Conservation (phyloP, 116 monocot genomes). For the Dioscorea cayenensis region DNA sequence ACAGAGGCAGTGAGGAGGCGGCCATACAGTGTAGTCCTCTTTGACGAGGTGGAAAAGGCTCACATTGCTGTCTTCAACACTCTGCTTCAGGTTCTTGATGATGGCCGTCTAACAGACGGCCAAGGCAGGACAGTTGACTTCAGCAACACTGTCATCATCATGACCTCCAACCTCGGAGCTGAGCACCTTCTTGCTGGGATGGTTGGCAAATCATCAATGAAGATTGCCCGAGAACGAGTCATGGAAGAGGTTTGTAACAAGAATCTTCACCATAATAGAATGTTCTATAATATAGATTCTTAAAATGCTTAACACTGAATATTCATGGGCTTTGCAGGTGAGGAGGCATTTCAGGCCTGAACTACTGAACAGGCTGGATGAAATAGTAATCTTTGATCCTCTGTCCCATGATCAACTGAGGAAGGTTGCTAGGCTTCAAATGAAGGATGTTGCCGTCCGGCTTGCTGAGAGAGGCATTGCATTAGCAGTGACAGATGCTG, state of each 20-base stretch:
- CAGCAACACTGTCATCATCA: conserved; percentile 74
- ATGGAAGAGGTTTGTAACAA: conserved; percentile 52
- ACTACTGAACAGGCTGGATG: conserved; percentile 69
- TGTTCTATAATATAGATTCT: background rate
- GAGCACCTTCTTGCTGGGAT: conserved; percentile 75
- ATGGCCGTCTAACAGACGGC: conserved; percentile 83
- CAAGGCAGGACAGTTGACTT: conserved; percentile 86
- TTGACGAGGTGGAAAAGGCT: conserved; percentile 94
- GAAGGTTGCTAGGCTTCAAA: conserved; percentile 74
- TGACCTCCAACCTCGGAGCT: conserved; percentile 88
- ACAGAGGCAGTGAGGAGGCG: conserved; percentile 79
- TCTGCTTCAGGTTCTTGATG: conserved; percentile 82
- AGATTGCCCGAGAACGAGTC: conserved; percentile 55
- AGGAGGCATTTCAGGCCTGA: conserved; percentile 79
- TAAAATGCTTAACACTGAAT: background rate
- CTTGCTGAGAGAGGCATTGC: conserved; percentile 72
- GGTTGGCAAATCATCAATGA: conserved; percentile 58
- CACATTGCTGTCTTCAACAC: conserved; percentile 79
- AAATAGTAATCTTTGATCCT: conserved; percentile 86
- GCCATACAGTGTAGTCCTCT: conserved; percentile 75
- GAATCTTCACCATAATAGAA: background rate
- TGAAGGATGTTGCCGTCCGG: conserved; percentile 69
- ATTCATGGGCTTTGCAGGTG: conserved; percentile 27
- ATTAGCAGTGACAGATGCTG: conserved; percentile 66
- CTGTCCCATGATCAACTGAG: conserved; percentile 67